These are phyloP conservation scores for Crepidotus variabilis DNA, from an alignment of 768 basidiomycete species.

Conservation along the genomic window DNA sequence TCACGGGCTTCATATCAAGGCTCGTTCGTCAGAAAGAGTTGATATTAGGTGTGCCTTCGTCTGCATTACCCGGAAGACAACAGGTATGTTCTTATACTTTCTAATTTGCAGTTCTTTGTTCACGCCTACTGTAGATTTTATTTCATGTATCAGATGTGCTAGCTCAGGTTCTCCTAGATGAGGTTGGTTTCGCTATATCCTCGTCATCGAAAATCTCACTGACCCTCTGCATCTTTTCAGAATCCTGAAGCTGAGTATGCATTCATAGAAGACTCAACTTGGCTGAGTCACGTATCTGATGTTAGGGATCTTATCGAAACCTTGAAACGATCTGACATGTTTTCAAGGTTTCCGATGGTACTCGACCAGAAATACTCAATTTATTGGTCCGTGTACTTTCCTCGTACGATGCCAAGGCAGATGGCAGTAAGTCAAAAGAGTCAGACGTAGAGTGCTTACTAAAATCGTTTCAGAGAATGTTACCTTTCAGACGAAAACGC, in stretches of 20 bases:
- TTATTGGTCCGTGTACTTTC: background rate
- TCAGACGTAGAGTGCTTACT: too few relatives aligned
- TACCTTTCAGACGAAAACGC: too few relatives aligned
- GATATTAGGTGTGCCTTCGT: background rate
- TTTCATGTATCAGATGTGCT: background rate
- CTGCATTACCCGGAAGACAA: background rate
- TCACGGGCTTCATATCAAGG: background rate
- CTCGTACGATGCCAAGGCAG: background rate
- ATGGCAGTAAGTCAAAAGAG: background rate
- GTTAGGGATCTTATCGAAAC: background rate
- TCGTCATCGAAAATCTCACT: background rate
- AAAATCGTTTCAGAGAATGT: too few relatives aligned
- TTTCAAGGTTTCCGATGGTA: background rate
- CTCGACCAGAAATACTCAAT: background rate
- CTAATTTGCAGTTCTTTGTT: background rate
- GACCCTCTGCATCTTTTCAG: background rate
- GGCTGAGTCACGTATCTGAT: background rate
- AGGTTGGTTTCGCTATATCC: background rate
- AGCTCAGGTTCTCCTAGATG: background rate
- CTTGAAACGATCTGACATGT: background rate
- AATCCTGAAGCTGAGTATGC: background rate
- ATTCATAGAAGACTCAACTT: background rate
- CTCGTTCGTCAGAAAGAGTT: background rate
- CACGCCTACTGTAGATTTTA: background rate
- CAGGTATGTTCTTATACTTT: background rate